These are phyloP conservation scores for Fusarium penzigii DNA, from an alignment of 2,329 filamentous ascomycete species.

Conservation along the genomic window DNA sequence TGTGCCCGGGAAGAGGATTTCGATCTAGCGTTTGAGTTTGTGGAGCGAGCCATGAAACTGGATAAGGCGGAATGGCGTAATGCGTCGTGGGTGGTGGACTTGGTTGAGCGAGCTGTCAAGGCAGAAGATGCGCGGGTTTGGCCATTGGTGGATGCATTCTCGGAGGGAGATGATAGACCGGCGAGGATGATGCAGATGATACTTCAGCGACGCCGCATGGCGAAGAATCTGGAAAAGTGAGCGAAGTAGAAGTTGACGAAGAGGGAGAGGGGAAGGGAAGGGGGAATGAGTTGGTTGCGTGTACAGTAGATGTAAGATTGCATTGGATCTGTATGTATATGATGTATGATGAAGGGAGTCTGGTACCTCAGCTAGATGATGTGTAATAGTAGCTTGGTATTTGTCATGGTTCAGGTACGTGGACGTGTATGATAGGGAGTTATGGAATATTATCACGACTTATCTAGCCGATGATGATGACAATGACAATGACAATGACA, in stretches of 20 bases:
- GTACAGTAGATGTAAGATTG: not conserved
- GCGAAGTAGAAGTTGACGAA: not conserved
- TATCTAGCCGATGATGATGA: no score
- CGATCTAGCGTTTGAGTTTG: constrained; percentile 38
- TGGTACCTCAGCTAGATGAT: no score
- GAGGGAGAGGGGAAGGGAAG: not conserved
- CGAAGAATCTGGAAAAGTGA: constrained; percentile 14
- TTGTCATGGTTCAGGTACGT: not conserved
- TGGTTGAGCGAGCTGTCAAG: constrained; percentile 31
- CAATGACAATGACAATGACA: no score
- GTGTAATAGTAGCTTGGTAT: not conserved
- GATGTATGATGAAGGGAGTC: no score
- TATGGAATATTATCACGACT: not conserved
- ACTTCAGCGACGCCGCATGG: constrained; percentile 27
- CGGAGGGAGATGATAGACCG: constrained; percentile 18
- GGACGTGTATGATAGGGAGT: not conserved
- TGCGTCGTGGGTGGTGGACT: constrained; percentile 18
- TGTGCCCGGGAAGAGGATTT: constrained; percentile 33
- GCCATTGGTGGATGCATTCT: constrained; percentile 34
- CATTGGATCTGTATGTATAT: not conserved
- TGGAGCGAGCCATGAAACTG: constrained; percentile 15
- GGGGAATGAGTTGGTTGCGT: not conserved
- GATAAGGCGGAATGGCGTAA: not conserved
- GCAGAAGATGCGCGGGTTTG: constrained; percentile 36
- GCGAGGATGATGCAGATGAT: constrained; percentile 25